Evolutionary conservation across 805 yeast species (phyloP).

Genomic region (Phaffomyces thermotolerans): DNA sequence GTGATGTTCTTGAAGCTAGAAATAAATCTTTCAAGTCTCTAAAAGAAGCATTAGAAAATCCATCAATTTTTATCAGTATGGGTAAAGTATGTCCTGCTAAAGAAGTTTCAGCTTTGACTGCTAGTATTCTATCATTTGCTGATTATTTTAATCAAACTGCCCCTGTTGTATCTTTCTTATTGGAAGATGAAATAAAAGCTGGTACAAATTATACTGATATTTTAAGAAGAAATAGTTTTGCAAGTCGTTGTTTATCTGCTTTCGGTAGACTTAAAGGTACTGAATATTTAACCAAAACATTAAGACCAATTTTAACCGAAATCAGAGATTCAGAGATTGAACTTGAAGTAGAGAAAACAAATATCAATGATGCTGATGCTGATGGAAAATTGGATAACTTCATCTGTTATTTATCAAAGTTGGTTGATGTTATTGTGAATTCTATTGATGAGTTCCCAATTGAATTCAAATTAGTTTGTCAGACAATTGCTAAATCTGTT

Average conservation of each 20-base stretch:
- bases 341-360: slow-evolving; percentile 58
- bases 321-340: slow-evolving; percentile 41
- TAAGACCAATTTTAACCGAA: slow-evolving; percentile 51
- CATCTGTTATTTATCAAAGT: slow-evolving; percentile 44
- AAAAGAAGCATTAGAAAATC: slow-evolving; percentile 27
- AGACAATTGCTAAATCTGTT: slow-evolving; percentile 52
- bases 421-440: slow-evolving; percentile 52
- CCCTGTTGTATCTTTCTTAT: slow-evolving; percentile 44
- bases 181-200: slow-evolving; percentile 54
- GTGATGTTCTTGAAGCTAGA: slow-evolving; percentile 23
- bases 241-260: slow-evolving; percentile 68
- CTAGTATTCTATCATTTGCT: slow-evolving; percentile 51
- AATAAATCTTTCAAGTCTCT: slow-evolving; percentile 24
- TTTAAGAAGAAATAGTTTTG: slow-evolving; percentile 72
- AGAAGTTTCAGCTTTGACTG: slow-evolving; percentile 66
- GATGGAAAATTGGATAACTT: slow-evolving; percentile 38
- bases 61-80: slow-evolving; percentile 42
- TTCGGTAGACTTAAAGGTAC: slow-evolving; percentile 63
- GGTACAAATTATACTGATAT: slow-evolving; percentile 64
- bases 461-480: slow-evolving; percentile 66
- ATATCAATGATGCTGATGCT: slow-evolving; percentile 31
- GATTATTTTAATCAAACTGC: slow-evolving; percentile 36
- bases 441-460: slow-evolving; percentile 57
- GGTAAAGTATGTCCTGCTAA: slow-evolving; percentile 57
- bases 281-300: slow-evolving; percentile 44